Base-by-base conservation (phyloP, 495 filamentous ascomycete genomes). In the Bathelium albidoporum region DNA sequence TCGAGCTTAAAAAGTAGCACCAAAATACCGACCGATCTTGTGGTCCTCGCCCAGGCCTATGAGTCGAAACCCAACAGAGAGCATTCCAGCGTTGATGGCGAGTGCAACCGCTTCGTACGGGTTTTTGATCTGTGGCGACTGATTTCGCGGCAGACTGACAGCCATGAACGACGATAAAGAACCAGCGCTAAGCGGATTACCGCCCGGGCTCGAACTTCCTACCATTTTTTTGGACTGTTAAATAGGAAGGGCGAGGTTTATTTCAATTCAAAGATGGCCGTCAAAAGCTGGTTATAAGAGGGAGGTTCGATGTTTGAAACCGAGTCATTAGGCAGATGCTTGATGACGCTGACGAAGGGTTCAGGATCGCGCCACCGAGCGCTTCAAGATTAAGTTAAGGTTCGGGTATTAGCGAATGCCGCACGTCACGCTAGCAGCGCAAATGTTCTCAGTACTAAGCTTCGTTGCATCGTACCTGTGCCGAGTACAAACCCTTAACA, bases 41-140 rank as follows among this genome's bases (percentile, higher is more conserved):
- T 89, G 82, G 26, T 93, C 89, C 73, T 97, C 91, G 20, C 86
- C 81, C 22, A 96, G 87, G 0, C 92, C 91, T 24, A 92, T 73
- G 9, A 97, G 78, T 53, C 89, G 81, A 73, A 97, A 97, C 53
- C 85, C 89, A 11, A 93, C 83, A 4, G 86, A 84, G 31, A 81
- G 68, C 87, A 97, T 89, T 70, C 85, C 89, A 31, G 89, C 90
- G 73, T 98, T 93, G 44, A 83, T 79, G 67, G 94, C 86, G 43
- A 97, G 82, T 11, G 91, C 90, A 64, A 96, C 76, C 45, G 89
- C 90, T 75, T 97, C 95, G 73, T 88, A 88, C 1, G 89, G 80
- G 69, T 83, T 87, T 66, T 86, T 88, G 62, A 97, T 76, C 64
- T 85, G 81, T 72, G 71, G 81, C 71, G 73, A 77, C 73, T 70